A percentile compares a stretch with the other conserved stretches of the same genome.
Conservation (phyloP, 116 monocot species). For the Iris pallida region DNA sequence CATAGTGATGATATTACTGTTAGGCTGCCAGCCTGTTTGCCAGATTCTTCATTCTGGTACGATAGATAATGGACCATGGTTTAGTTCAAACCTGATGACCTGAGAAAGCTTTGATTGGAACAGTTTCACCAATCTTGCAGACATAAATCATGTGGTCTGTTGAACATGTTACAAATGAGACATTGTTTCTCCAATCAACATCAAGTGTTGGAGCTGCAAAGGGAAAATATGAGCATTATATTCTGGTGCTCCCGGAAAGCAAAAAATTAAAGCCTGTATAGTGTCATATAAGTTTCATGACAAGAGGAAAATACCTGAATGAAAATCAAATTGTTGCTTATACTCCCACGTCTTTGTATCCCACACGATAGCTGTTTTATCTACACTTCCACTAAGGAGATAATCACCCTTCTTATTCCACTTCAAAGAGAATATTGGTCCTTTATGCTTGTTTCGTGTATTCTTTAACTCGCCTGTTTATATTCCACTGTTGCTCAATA, state of each 20-base stretch:
- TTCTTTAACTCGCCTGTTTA: conserved; percentile 83
- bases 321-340: conserved; percentile 98
- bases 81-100: conserved; percentile 78
- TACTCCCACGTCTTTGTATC: conserved; percentile 93
- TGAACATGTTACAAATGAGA: conserved; percentile 91
- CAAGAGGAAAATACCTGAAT: conserved; percentile 58
- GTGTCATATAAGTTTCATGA: not conserved
- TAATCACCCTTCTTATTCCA: conserved; percentile 99
- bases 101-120: conserved; percentile 62
- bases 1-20: too few species aligned
- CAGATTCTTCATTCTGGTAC: too few species aligned
- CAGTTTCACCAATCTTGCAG: conserved; percentile 84
- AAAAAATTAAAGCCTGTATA: not conserved
- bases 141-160: conserved; percentile 90
- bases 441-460: conserved; percentile 86
- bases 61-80: too few species aligned
- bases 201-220: conserved; percentile 93
- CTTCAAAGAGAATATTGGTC: conserved; percentile 95
- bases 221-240: not conserved
- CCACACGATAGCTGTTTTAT: conserved; percentile 99
- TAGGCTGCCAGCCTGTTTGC: too few species aligned
- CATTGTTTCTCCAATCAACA: conserved; percentile 99
- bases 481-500: too few species aligned
- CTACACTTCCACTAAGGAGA: conserved; percentile 94
- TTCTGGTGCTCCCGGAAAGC: not conserved